Evolutionary conservation across 257 asterid species (phyloP), one percentile per base, ranked within the genome.

Genomic region (Henckelia pumila): DNA sequence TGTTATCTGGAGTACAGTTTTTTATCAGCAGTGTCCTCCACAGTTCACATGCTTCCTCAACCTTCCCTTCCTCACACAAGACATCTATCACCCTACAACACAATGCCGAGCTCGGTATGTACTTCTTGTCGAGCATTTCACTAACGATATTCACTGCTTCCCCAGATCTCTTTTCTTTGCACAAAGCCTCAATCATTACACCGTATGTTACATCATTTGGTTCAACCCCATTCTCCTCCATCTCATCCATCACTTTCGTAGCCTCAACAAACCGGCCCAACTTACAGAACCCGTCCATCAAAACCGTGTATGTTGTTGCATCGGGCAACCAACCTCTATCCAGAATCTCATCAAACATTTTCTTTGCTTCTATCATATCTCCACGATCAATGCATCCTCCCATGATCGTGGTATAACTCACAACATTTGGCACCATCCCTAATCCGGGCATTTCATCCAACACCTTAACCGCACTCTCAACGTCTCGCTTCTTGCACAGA

Each of bases 261-360:
- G 99, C 99, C 66, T 83, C 83, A 58, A 81, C 83, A 64, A 93
- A 80, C 23, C 28, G 62, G 20, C 97, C 96, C 59, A 71, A 75
- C 85, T 85, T 91, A 69, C 87, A 84, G 67, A 81, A 86, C 47
- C 99, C 99, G n/a, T 90, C 91, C 87, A 93, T 90, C 80, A 93
- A 72, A 67, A 93, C 87, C 0, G 95, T 90, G 76, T 90, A 90
- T 0, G 88, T 85, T 35, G 92, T 91, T 0, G 90, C 97, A 76
- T 94, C 99, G 0, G 96, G 96, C 72, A 87, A 69, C 95, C 95
- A 88, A 19, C 97, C 92, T 62, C 93, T 78, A 58, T 84, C 91
- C 22, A 78, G 47, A 72, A 91, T 87, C 74, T 91, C 92, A 66
- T 79, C 77, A 66, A 93, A 83, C 68, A 83, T 84, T 72, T 81